Base-by-base conservation (phyloP, 192 early-diverging fungal species). In the Backusella morwellensis region DNA sequence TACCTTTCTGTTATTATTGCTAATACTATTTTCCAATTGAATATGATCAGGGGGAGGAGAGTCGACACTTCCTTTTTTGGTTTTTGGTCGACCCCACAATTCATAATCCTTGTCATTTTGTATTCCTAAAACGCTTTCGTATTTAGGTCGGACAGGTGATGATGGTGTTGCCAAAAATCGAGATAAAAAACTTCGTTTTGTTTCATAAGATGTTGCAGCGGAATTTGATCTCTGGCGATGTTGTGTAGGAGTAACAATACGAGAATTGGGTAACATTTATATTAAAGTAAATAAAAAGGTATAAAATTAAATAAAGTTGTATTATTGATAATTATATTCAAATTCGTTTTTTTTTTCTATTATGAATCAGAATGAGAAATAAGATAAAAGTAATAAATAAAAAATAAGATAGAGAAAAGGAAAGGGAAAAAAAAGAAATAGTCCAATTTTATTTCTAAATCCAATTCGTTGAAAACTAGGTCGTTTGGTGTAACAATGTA, bases 261-360 rank as follows among this genome's bases (percentile, higher is more conserved):
- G 67, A 34, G 75, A 77, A 70, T 77, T 77, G 12, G 75, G 75
- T 70, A 68, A 68, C 75, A 77, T 77, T 36, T 35, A 66, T 26
- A 66, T 66, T 40, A 42, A 70, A 52, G 19, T 35, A 17, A 36
- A 59, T 35, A 21, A 70, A 71, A 26, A 77, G 38, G 69, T 19
- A 35, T 21, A 35, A 8, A 63, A n/a, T 32, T 26, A 72, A 29
- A 56, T 72, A 71, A 72, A 19, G 23, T 63, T 21, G 21, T 26
- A 26, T 29, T 63, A 29, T 63, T 11, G 26, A 23, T 29, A 12
- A 32, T 26, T 21, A 21, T 63, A 63, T 63, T 23, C 26, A 12
- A 59, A 63, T 26, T 26, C 56, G 21, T 23, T 26, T 29, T 23
- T 26, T 29, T 29, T 29, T 59, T 63, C 12, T 63, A 23, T 63